Percentiles rank a stretch among this genome's conserved stretches.
Evolutionary conservation across 768 basidiomycete species (phyloP).

Genomic region (Boletellus sp.): DNA sequence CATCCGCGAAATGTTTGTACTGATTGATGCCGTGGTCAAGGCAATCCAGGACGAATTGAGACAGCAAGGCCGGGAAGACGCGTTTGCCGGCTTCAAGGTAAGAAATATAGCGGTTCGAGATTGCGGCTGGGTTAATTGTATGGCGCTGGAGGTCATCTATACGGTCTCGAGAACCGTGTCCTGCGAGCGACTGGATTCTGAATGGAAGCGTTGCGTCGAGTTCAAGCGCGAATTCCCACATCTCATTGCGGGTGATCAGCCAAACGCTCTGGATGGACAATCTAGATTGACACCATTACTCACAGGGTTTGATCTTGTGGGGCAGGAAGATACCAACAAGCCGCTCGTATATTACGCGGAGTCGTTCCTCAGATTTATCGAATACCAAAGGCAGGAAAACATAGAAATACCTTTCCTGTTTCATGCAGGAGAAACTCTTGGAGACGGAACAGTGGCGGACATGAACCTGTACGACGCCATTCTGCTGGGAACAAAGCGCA

Average conservation of each 20-base stretch:
- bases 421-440: slow-evolving; percentile 48
- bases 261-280: background rate
- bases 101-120: background rate
- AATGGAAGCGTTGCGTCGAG: slow-evolving; percentile 40
- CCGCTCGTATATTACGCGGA: slow-evolving; percentile 40
- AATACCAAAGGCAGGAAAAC: slow-evolving; percentile 25
- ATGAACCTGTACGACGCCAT: slow-evolving; percentile 48
- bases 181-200: slow-evolving; percentile 38
- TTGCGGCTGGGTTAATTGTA: background rate
- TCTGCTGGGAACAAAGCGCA: slow-evolving; percentile 47
- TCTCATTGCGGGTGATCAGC: slow-evolving; percentile 38
- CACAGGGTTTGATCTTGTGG: slow-evolving; percentile 48
- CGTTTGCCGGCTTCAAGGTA: slow-evolving; percentile 42
- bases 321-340: slow-evolving; percentile 39
- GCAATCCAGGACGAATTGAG: slow-evolving; percentile 35
- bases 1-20: slow-evolving; percentile 34
- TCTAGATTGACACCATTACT: background rate
- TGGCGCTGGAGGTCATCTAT: slow-evolving; percentile 38
- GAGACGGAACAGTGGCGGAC: slow-evolving; percentile 43
- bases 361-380: slow-evolving; percentile 36
- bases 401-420: slow-evolving; percentile 43
- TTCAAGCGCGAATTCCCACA: slow-evolving; percentile 46
- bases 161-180: slow-evolving; percentile 35
- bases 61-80: slow-evolving; percentile 36
- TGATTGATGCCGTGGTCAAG: slow-evolving; percentile 34